Conservation (phyloP, 108 stramenopile species). For the Cyclostephanos tholiformis region DNA sequence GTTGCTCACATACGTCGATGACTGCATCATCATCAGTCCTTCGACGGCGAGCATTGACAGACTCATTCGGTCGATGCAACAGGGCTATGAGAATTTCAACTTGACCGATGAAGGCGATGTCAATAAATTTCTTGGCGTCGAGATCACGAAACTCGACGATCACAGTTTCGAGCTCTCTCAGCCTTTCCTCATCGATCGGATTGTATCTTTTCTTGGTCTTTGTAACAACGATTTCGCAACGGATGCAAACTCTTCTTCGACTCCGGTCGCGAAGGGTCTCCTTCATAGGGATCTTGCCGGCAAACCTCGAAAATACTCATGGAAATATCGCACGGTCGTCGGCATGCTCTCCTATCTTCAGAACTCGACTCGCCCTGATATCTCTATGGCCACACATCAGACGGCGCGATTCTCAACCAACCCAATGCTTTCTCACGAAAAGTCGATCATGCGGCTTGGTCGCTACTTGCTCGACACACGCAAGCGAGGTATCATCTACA, state of each 20-base stretch:
- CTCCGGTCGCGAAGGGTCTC: not conserved
- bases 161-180: constrained; percentile 48
- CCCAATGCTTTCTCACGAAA: constrained; percentile 48
- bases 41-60: constrained; percentile 30
- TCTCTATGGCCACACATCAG: constrained; percentile 40
- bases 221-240: not conserved
- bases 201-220: constrained; percentile 15
- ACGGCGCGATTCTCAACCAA: constrained; percentile 46
- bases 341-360: constrained; percentile 46
- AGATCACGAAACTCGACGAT: constrained; percentile 32
- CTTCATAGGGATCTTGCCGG: constrained; percentile 28
- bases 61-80: constrained; percentile 28
- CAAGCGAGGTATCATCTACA: constrained; percentile 22
- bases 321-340: constrained; percentile 39
- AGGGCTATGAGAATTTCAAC: constrained; percentile 21
- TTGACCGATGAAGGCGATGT: constrained; percentile 51
- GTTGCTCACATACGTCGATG: constrained; percentile 44
- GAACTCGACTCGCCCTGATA: constrained; percentile 33
- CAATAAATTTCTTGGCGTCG: constrained; percentile 56
- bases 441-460: constrained; percentile 45
- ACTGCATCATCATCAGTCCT: constrained; percentile 48
- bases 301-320: constrained; percentile 13
- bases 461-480: constrained; percentile 13
- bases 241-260: not conserved
- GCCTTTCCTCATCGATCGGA: constrained; percentile 49